These are phyloP conservation scores for Hypomyces rosellus DNA, from an alignment of 2,329 filamentous ascomycete species.

Conservation along the genomic window DNA sequence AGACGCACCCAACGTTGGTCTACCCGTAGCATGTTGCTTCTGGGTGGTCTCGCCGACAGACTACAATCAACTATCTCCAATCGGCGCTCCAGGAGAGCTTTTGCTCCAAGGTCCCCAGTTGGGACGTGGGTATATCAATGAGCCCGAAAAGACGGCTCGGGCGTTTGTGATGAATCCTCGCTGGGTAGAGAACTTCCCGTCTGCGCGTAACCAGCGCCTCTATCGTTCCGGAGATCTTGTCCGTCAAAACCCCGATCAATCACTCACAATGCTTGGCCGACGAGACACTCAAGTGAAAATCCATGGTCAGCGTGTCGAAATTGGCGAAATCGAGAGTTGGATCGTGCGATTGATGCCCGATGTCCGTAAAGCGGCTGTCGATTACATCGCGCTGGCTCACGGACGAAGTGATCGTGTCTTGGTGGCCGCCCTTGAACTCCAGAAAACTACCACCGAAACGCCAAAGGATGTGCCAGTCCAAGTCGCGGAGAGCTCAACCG, in stretches of 20 bases:
- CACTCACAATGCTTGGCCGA: conserved; percentile 47
- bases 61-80: conserved; percentile 15
- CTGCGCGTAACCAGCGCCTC: conserved; percentile 15
- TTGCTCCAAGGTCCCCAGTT: conserved; percentile 37
- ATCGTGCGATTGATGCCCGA: conserved; percentile 4
- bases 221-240: conserved; percentile 44
- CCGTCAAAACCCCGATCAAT: conserved; percentile 24
- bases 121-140: conserved; percentile 42
- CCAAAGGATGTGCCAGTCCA: not conserved
- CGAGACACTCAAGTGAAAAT: conserved; percentile 58
- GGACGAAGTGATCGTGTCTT: conserved; percentile 1
- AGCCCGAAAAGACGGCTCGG: conserved; percentile 22
- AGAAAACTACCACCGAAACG: not conserved
- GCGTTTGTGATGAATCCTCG: conserved; percentile 28
- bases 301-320: conserved; percentile 53
- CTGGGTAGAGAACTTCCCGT: not conserved
- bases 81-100: conserved; percentile 24
- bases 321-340: conserved; percentile 33
- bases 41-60: conserved; percentile 8
- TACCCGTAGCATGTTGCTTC: not conserved
- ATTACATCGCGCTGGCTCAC: not conserved
- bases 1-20: not conserved
- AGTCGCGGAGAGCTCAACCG: not conserved
- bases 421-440: conserved; percentile 2
- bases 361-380: conserved; percentile 3